A percentile compares a stretch with the other conserved stretches of the same genome.
phyloP scores from a whole-genome alignment of 805 yeast genomes.

The Tetrapisispora pingtungensis region DNA sequence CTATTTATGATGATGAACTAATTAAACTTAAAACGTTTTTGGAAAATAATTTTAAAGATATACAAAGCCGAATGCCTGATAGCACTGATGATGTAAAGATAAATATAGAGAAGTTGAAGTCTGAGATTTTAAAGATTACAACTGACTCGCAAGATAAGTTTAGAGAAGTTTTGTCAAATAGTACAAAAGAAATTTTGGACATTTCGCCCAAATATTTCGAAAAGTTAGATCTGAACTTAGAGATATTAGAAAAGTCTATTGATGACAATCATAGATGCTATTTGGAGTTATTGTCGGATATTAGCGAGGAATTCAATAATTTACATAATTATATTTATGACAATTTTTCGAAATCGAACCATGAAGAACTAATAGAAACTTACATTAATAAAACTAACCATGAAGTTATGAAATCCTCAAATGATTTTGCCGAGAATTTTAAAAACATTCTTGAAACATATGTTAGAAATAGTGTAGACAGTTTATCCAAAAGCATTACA shows the following conservation, averaged over 20 bases:
- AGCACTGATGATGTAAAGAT: conserved; percentile 8
- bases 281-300: conserved; percentile 24
- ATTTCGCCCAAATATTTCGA: conserved; percentile 19
- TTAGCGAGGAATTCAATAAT: conserved; percentile 29
- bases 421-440: conserved; percentile 14
- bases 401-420: conserved; percentile 19
- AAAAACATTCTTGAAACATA: conserved; percentile 17
- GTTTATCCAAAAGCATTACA: conserved; percentile 18
- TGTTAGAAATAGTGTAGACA: conserved; percentile 15
- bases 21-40: conserved; percentile 10
- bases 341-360: conserved; percentile 24
- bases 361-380: conserved; percentile 18
- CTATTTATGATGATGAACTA: conserved; percentile 11
- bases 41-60: not conserved
- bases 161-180: conserved; percentile 15
- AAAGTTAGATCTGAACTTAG: conserved; percentile 12
- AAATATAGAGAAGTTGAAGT: conserved; percentile 10
- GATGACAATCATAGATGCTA: conserved; percentile 12
- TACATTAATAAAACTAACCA: conserved; percentile 21
- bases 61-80: conserved; percentile 9
- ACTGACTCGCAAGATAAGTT: conserved; percentile 12
- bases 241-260: conserved; percentile 11
- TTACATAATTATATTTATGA: conserved; percentile 25
- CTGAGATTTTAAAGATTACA: conserved; percentile 13
- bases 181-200: conserved; percentile 15